Base-by-base conservation (phyloP, 2,329 filamentous ascomycete species). In the Dothiorella sarmentorum region DNA sequence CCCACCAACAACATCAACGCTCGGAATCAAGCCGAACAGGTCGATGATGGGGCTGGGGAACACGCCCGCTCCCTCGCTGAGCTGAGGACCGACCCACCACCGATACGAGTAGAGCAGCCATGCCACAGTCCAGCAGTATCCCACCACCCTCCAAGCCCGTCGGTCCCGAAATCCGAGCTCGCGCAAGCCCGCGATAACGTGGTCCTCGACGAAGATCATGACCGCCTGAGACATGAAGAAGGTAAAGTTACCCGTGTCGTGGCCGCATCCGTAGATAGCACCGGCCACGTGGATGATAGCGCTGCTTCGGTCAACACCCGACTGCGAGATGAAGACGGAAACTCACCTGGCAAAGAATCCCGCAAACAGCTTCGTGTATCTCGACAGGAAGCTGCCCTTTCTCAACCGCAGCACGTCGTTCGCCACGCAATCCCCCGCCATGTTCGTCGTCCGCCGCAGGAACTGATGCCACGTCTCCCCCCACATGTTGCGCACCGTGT, bases 171-270 rank as follows among this genome's bases (percentile, higher is more conserved):
- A 35, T 3, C 69, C 68, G 2, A 65, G 7, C 4, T 38, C 40
- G 52, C 65, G 65, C 0, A 65, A 68, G 6, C 67, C 37, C 5
- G 62, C 64, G 15, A 71, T 66, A 2, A 67, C 27, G 57, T 71
- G 67, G 43, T 69, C 68, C 44, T 71, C 68, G 10, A 67, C n/a
- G 45, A 68, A 57, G 13, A 71, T 71, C 4, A 65, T 59, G 0
- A 61, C 53, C 0, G 68, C 67, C 43, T 71, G 69, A 2, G 33
- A 47, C 9, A 71, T 27, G 43, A 69, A 70, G 18, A 56, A 62
- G 3, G 20, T 27, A 4, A 68, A 51, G 2, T 64, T 60, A 0
- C 43, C 61, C 38, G 66, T 63, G 13, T 66, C 67, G 2, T 64
- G 40, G 7, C 51, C 29, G 57, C 63, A 52, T 3, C 49, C 56